These are phyloP conservation scores for Neurospora sp. DNA, from an alignment of 495 filamentous ascomycete genomes.

Conservation along the genomic window DNA sequence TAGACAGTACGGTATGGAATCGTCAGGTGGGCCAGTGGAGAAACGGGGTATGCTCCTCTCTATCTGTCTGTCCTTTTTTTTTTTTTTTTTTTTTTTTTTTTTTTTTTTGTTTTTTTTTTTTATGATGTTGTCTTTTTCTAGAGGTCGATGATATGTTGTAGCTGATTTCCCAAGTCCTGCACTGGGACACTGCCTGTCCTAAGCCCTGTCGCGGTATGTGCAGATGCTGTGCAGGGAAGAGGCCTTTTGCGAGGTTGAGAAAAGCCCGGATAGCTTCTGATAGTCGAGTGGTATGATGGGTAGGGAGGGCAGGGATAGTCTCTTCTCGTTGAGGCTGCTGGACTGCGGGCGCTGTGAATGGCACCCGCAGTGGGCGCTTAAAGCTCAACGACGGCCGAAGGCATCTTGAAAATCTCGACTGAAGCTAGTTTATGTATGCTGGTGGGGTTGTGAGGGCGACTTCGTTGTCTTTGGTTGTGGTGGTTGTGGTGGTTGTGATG, in stretches of 20 bases:
- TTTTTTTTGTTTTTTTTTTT: neutral
- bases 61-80: neutral
- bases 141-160: neutral
- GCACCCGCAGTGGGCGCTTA: constrained; percentile 79
- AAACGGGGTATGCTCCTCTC: neutral
- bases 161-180: neutral
- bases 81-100: neutral
- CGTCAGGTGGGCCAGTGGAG: neutral
- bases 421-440: constrained; percentile 44
- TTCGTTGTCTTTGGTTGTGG: constrained; percentile 51
- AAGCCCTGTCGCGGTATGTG: neutral
- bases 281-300: neutral
- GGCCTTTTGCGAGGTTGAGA: neutral
- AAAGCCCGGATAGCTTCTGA: neutral
- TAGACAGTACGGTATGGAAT: neutral
- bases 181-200: neutral
- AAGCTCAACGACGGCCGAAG: constrained; percentile 88
- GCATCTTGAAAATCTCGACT: constrained; percentile 70
- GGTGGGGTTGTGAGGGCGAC: constrained; percentile 42
- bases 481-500: constrained; percentile 10
- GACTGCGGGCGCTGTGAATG: constrained; percentile 49
- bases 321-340: constrained; percentile 74
- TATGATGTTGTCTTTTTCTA: neutral
- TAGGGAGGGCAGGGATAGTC: constrained; percentile 8
- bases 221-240: neutral